phyloP scores from a whole-genome alignment of 306 rosid genomes.

The Medicago arabica region DNA sequence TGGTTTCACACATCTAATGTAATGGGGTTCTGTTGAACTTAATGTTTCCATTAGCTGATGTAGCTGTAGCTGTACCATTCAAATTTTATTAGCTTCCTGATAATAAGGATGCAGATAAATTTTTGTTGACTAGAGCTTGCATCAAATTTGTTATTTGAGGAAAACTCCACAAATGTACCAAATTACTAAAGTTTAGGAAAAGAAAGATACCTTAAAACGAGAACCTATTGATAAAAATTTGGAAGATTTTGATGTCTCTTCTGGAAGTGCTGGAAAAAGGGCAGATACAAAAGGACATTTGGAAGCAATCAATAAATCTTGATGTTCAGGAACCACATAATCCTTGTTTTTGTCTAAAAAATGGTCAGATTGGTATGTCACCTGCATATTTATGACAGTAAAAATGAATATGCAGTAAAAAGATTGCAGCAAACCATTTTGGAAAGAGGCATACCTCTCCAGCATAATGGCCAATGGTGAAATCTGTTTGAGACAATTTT shows the following conservation, averaged over 20 bases:
- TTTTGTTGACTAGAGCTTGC: conserved; percentile 43
- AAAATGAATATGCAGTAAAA: conserved; percentile 34
- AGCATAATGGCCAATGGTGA: conserved; percentile 89
- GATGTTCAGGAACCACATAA: conserved; percentile 96
- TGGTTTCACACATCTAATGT: conserved; percentile 98
- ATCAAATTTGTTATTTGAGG: conserved; percentile 28
- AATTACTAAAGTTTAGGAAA: conserved; percentile 18
- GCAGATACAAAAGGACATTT: conserved; percentile 94
- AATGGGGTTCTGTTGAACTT: conserved; percentile 95
- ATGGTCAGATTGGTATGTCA: conserved; percentile 86
- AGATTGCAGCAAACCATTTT: conserved; percentile 38
- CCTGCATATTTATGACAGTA: conserved; percentile 61
- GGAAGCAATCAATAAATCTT: conserved; percentile 86
- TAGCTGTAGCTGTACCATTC: conserved; percentile 84
- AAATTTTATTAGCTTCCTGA: conserved; percentile 53
- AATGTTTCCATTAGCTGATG: conserved; percentile 89
- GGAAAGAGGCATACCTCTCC: conserved; percentile 81
- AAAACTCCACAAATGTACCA: conserved; percentile 15
- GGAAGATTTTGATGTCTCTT: conserved; percentile 91
- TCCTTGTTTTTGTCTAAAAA: conserved; percentile 99
- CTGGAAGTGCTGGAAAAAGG: conserved; percentile 96
- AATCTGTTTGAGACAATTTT: conserved; percentile 94
- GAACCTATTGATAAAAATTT: conserved; percentile 97
- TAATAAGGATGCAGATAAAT: conserved; percentile 38
- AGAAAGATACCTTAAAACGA: conserved; percentile 85